Base-by-base conservation (phyloP, 768 basidiomycete genomes). In the Trametes punicea region DNA sequence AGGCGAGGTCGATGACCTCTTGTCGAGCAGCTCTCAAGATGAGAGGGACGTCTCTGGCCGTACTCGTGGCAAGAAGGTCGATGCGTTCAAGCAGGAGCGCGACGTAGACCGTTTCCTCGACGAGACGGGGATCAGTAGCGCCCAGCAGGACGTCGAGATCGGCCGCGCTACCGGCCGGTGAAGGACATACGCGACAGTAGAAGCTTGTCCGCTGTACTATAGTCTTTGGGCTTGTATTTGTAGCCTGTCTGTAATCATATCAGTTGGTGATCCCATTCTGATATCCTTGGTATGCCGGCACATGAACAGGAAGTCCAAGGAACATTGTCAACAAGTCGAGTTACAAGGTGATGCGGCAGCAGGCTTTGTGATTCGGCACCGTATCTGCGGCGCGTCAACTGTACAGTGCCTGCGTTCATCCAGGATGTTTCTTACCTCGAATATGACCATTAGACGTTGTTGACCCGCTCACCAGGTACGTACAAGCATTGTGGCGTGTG, bases 1-100 rank as follows among this genome's bases (percentile, higher is more conserved):
- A 67, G 67, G 53, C 9, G 64, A 70, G 40, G 62, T 64, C 18
- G 49, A 68, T n/a, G 68, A 66, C 7, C 38, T 67, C 6, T 31
- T 65, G 33, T 41, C 48, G 11, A 47, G 39, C 42, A 58, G 55
- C 6, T 40, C 49, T 3, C 47, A 59, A 9, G 62, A 58, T 0
- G 62, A 65, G 44, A 51, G 54, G n/a, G 59, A 60, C 39, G 62
- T 57, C 30, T 44, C 41, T 9, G 62, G 62, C 6, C 36, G 46
- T 26, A 65, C 66, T n/a, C 67, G 66, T 23, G 66, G 67, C 2
- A 57, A 53, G 8, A 64, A 53, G 52, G 54, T 58, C n/a, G 65
- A 67, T 29, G 63, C 64, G 9, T 65, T 46, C 61, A 64, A 62
- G 41, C 64, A 67, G 56, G 65, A 68, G 51, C 60, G 56, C 45